Conservation (phyloP, 345 rosid species). For the Aurinia saxatilis region DNA sequence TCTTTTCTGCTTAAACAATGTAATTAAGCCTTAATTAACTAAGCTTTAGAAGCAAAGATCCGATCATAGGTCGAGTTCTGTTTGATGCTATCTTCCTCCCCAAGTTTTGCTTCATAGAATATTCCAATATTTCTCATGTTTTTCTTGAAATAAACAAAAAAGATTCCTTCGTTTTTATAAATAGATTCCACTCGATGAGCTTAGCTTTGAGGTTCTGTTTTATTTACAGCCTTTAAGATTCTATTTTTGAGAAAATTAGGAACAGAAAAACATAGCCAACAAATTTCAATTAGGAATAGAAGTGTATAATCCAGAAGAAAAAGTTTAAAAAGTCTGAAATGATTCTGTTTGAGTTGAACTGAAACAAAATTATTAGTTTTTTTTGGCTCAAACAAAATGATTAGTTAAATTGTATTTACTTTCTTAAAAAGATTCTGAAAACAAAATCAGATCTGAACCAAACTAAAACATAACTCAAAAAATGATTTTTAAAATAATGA, state of each 20-base stretch:
- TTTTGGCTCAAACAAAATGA: too few species aligned
- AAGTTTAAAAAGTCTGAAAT: background rate
- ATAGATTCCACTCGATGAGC: slow-evolving; percentile 14
- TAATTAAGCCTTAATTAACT: slow-evolving; percentile 2
- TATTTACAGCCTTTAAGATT: background rate
- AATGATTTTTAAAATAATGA: too few species aligned
- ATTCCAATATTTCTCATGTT: slow-evolving; percentile 1
- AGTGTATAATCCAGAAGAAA: background rate
- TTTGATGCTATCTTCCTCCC: slow-evolving; percentile 19
- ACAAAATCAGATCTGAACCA: too few species aligned
- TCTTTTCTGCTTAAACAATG: background rate
- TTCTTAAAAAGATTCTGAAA: too few species aligned
- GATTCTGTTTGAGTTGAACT: background rate
- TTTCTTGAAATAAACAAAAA: background rate
- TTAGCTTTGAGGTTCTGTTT: slow-evolving; percentile 5
- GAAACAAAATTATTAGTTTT: background rate
- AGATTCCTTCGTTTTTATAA: slow-evolving; percentile 16
- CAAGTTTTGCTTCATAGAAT: slow-evolving; percentile 16
- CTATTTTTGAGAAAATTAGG: background rate
- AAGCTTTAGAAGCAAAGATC: slow-evolving; percentile 20
- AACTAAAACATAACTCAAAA: too few species aligned
- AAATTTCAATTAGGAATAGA: background rate
- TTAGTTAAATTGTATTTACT: too few species aligned
- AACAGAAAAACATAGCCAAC: background rate
- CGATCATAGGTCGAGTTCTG: slow-evolving; percentile 20